phyloP scores from a whole-genome alignment of 2,329 filamentous ascomycete species.

The Chrysosporium queenslandicum region DNA sequence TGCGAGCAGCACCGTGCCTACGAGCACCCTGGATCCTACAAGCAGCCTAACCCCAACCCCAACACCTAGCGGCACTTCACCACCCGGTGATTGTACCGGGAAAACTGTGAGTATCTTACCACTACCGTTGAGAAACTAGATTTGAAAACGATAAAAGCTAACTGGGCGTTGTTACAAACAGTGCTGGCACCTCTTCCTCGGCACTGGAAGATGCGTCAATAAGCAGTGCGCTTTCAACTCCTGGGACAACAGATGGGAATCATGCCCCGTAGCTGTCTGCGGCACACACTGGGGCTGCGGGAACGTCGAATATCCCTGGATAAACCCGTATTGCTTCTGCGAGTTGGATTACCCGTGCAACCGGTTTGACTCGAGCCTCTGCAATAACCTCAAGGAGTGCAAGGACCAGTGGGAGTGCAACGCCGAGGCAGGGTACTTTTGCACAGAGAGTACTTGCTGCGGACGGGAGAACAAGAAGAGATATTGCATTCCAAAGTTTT shows the following conservation, averaged over 20 bases:
- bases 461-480: conserved; percentile 5
- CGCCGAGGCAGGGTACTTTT: background rate
- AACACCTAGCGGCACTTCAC: background rate
- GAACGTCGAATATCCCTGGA: background rate
- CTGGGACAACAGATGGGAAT: background rate
- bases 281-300: background rate
- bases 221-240: background rate
- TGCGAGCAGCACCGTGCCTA: background rate
- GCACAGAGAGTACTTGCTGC: background rate
- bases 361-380: background rate
- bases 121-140: background rate
- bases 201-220: background rate
- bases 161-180: background rate
- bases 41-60: too few species aligned
- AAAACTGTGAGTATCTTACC: background rate
- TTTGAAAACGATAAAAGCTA: too few species aligned
- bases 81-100: background rate
- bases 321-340: background rate
- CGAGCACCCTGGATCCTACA: too few species aligned
- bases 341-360: background rate
- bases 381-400: background rate
- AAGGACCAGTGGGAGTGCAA: background rate
- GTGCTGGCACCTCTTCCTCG: conserved; percentile 1
- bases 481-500: conserved; percentile 2
- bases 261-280: background rate